Evolutionary conservation across 2,329 filamentous ascomycete genomes (phyloP).

Genomic region (Scortechinia acanthostroma): DNA sequence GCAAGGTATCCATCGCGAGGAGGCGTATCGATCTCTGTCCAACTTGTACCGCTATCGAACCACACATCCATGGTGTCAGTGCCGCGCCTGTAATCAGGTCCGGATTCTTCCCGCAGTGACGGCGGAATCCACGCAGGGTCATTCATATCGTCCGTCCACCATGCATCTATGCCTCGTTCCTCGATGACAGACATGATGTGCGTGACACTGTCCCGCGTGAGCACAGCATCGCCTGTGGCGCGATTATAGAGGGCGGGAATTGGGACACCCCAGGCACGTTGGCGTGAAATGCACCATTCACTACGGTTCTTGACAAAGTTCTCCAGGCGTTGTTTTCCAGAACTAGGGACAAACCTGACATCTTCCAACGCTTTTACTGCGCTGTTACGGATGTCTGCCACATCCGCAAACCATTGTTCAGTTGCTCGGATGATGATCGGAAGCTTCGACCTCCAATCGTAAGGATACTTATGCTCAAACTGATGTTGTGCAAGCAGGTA

Average conservation of each 20-base stretch:
- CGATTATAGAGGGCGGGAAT: slow-evolving; percentile 80
- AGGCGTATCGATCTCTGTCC: slow-evolving; percentile 45
- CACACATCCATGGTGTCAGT: slow-evolving; percentile 98
- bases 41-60: slow-evolving; percentile 97
- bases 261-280: slow-evolving; percentile 91
- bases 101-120: slow-evolving; percentile 41
- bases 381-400: slow-evolving; percentile 70
- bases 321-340: slow-evolving; percentile 67
- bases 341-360: slow-evolving; percentile 73
- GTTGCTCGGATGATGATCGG: slow-evolving; percentile 88
- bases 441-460: slow-evolving; percentile 93
- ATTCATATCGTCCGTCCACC: slow-evolving; percentile 79
- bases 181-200: slow-evolving; percentile 79
- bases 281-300: slow-evolving; percentile 97
- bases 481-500: slow-evolving; percentile 64
- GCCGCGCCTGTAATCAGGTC: slow-evolving; percentile 59
- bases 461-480: slow-evolving; percentile 88
- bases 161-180: slow-evolving; percentile 77
- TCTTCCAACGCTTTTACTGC: slow-evolving; percentile 64
- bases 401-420: slow-evolving; percentile 95
- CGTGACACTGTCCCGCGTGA: slow-evolving; percentile 71
- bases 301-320: slow-evolving; percentile 81
- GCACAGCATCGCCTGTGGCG: slow-evolving; percentile 64
- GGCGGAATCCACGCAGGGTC: slow-evolving; percentile 73
- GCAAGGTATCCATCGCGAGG: slow-evolving; percentile 34